Percentiles rank a stretch among this genome's conserved stretches.
These are phyloP conservation scores for Emiliania huxleyi DNA, from an alignment of 78 protist genomes.

Conservation along the genomic window DNA sequence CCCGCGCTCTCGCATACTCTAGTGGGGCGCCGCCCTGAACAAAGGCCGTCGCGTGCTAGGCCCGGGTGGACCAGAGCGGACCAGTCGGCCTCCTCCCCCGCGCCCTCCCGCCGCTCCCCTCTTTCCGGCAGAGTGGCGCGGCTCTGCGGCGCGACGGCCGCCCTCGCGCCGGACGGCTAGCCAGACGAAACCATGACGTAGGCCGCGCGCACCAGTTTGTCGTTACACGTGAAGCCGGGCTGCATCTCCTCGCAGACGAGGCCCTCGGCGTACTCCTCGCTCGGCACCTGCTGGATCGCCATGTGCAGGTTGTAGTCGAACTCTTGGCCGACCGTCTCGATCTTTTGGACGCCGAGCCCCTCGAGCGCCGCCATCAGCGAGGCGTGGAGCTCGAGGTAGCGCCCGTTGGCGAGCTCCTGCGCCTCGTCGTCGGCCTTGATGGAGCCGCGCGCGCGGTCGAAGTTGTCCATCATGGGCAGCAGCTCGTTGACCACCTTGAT, in stretches of 20 bases:
- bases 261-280: background rate
- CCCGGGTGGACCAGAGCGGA: no score
- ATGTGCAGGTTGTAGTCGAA: slow-evolving; percentile 18
- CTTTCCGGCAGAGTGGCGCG: no score
- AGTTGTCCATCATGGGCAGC: slow-evolving; percentile 17
- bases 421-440: background rate
- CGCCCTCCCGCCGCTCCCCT: no score
- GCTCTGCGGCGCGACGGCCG: no score
- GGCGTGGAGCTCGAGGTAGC: background rate
- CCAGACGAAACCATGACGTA: background rate
- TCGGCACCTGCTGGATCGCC: slow-evolving; percentile 13
- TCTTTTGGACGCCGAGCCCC: background rate
- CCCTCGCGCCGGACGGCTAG: no score
- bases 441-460: background rate
- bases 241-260: background rate
- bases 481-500: background rate
- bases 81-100: no score
- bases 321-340: background rate
- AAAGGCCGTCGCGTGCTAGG: no score
- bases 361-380: background rate
- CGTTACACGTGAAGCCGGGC: background rate
- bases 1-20: no score
- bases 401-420: background rate
- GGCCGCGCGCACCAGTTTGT: background rate
- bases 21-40: no score